Evolutionary conservation across 495 filamentous ascomycete genomes (phyloP).

Genomic region (Friedmanniomyces simplex): DNA sequence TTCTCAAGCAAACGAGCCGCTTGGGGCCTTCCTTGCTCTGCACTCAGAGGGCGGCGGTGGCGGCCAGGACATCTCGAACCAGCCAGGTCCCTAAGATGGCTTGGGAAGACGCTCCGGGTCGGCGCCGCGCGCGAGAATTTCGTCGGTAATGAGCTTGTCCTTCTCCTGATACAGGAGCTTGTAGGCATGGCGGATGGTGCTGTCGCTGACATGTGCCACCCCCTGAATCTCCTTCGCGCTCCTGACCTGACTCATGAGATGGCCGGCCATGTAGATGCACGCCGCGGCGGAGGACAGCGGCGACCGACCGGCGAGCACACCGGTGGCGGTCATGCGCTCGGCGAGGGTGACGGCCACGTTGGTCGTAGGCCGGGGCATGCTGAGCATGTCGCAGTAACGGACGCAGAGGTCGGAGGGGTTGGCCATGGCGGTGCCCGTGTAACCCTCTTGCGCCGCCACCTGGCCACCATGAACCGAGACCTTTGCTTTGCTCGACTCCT

Average conservation of each 20-base stretch:
- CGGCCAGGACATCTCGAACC: neutral
- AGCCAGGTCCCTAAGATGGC: constrained; percentile 3
- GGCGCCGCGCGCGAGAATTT: constrained; percentile 25
- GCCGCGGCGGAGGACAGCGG: constrained; percentile 89
- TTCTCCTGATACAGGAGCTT: constrained; percentile 67
- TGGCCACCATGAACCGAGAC: constrained; percentile 42
- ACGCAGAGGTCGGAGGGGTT: constrained; percentile 75
- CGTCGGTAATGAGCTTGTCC: constrained; percentile 61
- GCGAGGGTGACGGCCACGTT: constrained; percentile 66
- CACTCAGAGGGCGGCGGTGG: neutral
- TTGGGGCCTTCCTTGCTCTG: too few species aligned
- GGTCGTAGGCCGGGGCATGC: constrained; percentile 53
- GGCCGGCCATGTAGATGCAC: constrained; percentile 88
- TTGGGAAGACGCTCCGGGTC: constrained; percentile 9
- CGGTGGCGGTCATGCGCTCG: constrained; percentile 57
- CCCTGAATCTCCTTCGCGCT: constrained; percentile 71
- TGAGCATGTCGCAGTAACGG: constrained; percentile 78
- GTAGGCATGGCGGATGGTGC: constrained; percentile 91
- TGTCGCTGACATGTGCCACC: constrained; percentile 82
- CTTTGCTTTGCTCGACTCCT: constrained; percentile 45
- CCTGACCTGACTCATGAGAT: constrained; percentile 68
- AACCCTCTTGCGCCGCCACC: constrained; percentile 45
- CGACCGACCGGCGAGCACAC: constrained; percentile 80
- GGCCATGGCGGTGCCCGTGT: constrained; percentile 66
- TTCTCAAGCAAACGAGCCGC: too few species aligned